Evolutionary conservation across 441 rosid species (phyloP).

Genomic region (Croton laevigatus): DNA sequence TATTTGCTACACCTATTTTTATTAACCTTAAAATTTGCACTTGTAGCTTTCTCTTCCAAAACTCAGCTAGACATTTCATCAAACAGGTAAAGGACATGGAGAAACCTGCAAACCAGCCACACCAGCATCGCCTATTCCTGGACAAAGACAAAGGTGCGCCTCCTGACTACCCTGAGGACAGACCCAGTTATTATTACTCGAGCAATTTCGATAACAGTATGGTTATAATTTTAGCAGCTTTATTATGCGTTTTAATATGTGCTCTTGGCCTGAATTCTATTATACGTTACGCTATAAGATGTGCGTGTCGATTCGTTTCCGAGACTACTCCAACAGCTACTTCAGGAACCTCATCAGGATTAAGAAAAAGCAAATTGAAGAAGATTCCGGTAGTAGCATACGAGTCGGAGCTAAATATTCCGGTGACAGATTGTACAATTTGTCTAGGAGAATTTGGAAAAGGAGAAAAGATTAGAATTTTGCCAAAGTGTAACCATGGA

Average conservation of each 20-base stretch:
- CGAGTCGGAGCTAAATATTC: background rate
- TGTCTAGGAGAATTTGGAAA: slow-evolving; percentile 7
- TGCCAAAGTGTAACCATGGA: slow-evolving; percentile 73
- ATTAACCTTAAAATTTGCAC: background rate
- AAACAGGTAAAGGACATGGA: background rate
- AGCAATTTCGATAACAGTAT: slow-evolving; percentile 7
- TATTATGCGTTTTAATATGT: slow-evolving; percentile 11
- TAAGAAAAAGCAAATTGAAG: background rate
- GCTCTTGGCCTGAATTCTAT: slow-evolving; percentile 8
- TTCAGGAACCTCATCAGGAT: background rate
- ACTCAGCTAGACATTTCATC: background rate
- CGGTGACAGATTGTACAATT: background rate
- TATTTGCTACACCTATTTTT: background rate
- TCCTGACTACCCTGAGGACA: background rate
- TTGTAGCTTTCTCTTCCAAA: background rate
- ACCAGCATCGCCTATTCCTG: background rate
- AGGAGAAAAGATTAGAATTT: slow-evolving; percentile 22
- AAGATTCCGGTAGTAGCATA: background rate
- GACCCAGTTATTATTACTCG: background rate
- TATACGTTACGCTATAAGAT: background rate
- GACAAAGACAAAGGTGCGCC: background rate
- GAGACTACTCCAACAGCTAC: background rate
- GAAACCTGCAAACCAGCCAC: background rate
- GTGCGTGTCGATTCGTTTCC: background rate
- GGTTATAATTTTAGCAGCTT: slow-evolving; percentile 10